Base-by-base conservation (phyloP, 2,329 filamentous ascomycete genomes). In the Blumeria hordei region DNA sequence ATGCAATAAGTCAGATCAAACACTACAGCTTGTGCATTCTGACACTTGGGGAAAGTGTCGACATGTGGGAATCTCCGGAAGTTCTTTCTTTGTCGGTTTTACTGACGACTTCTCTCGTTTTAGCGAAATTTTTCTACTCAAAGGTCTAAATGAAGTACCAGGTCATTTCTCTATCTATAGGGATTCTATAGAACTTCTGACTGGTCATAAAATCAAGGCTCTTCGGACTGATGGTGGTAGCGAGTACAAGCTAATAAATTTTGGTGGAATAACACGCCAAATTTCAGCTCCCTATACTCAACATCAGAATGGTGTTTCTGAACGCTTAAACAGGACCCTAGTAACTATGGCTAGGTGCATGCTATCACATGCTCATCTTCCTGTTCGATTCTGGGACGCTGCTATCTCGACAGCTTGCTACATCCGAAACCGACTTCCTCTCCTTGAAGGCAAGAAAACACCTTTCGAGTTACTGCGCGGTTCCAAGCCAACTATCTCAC, bases 251-350 rank as follows among this genome's bases (percentile, higher is more conserved):
- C 12, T n/a, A 45, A 21, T 45, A 14, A n/a, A n/a, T 18, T 45
- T 45, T 45, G 6, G 3, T 45, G 43, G 18, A 10, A 45, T 45
- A n/a, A 21, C 18, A n/a, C 4, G 9, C 10, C 11, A 45, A 45
- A n/a, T 39, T 39, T n/a, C 14, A 10, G 43, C 43, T 21, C 16
- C 43, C 12, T 32, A 49, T 28, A 49, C 45, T 18, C 45, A 28
- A 21, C 6, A 80, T 83, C 45, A 49, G n/a, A 49, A 28, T 32
- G 45, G 21, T 11, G 4, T 45, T n/a, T 49, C n/a, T 51, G 18
- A n/a, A 36, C 14, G 32, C 9, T n/a, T 50, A 10, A 50, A 50
- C 45, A 11, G 45, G 18, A 32, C 45, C 10, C 11, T 50, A 8
- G 28, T 50, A 28, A 50, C 10, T 50, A 50, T 50, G 45, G 21